Evolutionary conservation across 768 basidiomycete genomes (phyloP).

Genomic region (Tricholoma matsutake): DNA sequence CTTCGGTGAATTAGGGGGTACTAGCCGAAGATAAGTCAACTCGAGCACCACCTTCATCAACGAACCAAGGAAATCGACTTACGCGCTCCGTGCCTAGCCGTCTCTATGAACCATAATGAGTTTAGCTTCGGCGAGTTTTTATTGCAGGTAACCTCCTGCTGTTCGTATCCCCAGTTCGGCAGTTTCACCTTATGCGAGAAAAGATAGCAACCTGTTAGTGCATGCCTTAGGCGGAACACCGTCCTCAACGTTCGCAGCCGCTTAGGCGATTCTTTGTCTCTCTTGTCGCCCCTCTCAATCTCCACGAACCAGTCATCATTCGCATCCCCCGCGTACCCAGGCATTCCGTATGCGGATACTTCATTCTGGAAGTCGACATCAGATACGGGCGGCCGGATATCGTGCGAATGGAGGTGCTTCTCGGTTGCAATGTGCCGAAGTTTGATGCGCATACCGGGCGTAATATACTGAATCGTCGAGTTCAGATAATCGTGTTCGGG

Average conservation of each 20-base stretch:
- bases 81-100: constrained; percentile 70
- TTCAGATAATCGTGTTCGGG: constrained; percentile 41
- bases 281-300: constrained; percentile 65
- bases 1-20: constrained; percentile 64
- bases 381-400: constrained; percentile 88
- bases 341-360: constrained; percentile 90
- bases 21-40: constrained; percentile 39
- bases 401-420: constrained; percentile 93
- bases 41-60: background rate
- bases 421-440: constrained; percentile 77
- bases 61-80: constrained; percentile 27
- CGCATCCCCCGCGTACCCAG: constrained; percentile 80
- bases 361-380: constrained; percentile 99
- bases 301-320: constrained; percentile 95
- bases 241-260: constrained; percentile 79
- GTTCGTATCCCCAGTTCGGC: constrained; percentile 96
- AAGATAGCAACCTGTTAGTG: constrained; percentile 89
- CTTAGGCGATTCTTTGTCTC: constrained; percentile 64
- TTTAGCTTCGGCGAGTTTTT: constrained; percentile 91
- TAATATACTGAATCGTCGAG: constrained; percentile 60
- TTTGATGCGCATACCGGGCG: constrained; percentile 67
- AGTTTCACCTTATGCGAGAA: constrained; percentile 98
- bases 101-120: constrained; percentile 94
- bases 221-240: constrained; percentile 79
- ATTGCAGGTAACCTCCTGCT: constrained; percentile 99